phyloP scores from a whole-genome alignment of 768 basidiomycete species.

The Phanerochaete carnosa region DNA sequence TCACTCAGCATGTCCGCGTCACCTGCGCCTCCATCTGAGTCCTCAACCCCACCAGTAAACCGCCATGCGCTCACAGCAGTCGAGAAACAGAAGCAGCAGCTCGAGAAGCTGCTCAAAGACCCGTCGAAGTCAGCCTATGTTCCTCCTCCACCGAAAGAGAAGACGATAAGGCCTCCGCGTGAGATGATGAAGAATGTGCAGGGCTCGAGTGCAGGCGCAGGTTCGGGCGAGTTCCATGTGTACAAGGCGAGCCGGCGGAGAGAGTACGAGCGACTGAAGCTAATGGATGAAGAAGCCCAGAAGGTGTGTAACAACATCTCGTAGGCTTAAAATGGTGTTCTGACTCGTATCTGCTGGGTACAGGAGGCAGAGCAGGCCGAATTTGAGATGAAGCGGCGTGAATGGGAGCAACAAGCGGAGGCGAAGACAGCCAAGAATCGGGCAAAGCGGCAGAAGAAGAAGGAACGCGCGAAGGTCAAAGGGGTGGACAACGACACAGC shows the following conservation, averaged over 20 bases:
- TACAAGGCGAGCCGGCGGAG: conserved; percentile 93
- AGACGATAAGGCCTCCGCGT: conserved; percentile 72
- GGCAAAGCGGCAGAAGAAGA: conserved; percentile 91
- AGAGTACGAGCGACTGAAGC: conserved; percentile 91
- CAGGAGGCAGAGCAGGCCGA: conserved; percentile 72
- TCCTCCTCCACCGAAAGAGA: conserved; percentile 79
- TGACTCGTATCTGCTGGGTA: neutral
- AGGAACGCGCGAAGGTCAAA: conserved; percentile 54
- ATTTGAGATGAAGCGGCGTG: conserved; percentile 71
- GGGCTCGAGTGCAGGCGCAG: conserved; percentile 95
- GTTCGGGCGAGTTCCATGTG: conserved; percentile 97
- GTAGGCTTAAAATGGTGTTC: neutral
- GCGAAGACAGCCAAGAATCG: conserved; percentile 95
- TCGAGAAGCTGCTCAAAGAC: conserved; percentile 87
- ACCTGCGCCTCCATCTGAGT: conserved; percentile 20
- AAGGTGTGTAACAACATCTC: conserved; percentile 48
- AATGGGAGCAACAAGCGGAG: conserved; percentile 68
- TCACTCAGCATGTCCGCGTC: conserved; percentile 20
- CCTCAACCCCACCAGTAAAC: conserved; percentile 11
- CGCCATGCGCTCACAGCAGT: conserved; percentile 49
- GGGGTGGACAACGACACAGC: conserved; percentile 23
- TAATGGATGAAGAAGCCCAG: conserved; percentile 79
- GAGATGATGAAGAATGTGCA: conserved; percentile 99
- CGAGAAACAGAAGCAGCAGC: conserved; percentile 59
- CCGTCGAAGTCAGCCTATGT: conserved; percentile 80